phyloP scores from a whole-genome alignment of 78 protist species.

The Chrysochromulina tobinii region DNA sequence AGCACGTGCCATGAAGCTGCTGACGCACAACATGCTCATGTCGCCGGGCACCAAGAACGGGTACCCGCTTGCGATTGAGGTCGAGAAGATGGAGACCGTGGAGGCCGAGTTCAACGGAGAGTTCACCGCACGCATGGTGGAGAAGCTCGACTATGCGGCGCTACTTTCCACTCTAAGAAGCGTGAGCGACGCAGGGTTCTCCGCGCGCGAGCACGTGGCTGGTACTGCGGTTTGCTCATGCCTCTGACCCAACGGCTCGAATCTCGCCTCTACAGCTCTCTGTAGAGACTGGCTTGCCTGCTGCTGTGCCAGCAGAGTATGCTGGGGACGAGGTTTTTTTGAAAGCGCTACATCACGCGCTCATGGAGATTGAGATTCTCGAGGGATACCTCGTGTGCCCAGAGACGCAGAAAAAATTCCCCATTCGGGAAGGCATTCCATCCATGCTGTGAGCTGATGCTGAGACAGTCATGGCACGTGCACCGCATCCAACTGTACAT shows the following conservation, averaged over 20 bases:
- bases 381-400: conserved; percentile 21
- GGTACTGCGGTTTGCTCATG: too few relatives aligned
- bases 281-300: background rate
- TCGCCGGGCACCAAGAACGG: background rate
- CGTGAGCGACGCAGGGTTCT: background rate
- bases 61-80: conserved; percentile 31
- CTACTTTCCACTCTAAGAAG: background rate
- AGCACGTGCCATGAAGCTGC: background rate
- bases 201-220: too few relatives aligned
- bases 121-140: background rate
- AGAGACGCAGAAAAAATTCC: conserved; percentile 1
- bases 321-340: conserved; percentile 29
- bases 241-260: too few relatives aligned
- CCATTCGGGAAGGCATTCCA: conserved; percentile 21
- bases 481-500: too few relatives aligned
- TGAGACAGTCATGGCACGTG: too few relatives aligned
- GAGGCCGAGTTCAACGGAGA: conserved; percentile 25
- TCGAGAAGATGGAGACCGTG: background rate
- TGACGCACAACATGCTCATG: conserved; percentile 39
- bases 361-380: conserved; percentile 11
- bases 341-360: conserved; percentile 25
- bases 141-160: background rate
- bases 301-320: background rate
- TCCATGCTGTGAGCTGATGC: background rate
- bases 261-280: background rate